phyloP scores from a whole-genome alignment of 2,329 filamentous ascomycete genomes.

The Penicillium sp. region DNA sequence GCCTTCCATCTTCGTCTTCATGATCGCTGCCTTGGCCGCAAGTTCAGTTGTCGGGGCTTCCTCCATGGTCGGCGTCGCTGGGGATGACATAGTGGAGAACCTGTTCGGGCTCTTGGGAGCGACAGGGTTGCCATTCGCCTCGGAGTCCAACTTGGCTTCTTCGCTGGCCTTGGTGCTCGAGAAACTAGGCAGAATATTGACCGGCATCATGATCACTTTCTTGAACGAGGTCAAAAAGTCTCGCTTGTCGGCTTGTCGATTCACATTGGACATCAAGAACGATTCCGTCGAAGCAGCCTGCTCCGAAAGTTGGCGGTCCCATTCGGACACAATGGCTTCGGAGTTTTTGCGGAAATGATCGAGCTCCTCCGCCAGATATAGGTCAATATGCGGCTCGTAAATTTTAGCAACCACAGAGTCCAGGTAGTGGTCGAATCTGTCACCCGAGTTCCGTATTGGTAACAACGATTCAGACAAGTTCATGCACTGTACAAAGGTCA shows the following conservation, averaged over 20 bases:
- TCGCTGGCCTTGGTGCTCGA: conserved; percentile 55
- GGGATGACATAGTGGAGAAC: conserved; percentile 36
- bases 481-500: conserved; percentile 79
- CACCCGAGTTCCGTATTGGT: conserved; percentile 56
- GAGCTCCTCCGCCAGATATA: conserved; percentile 87
- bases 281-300: conserved; percentile 87
- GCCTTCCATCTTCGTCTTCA: conserved; percentile 89
- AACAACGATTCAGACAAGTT: conserved; percentile 68
- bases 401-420: conserved; percentile 64
- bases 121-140: conserved; percentile 17
- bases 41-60: conserved; percentile 85
- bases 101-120: conserved; percentile 31
- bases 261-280: conserved; percentile 93
- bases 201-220: conserved; percentile 98
- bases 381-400: conserved; percentile 88
- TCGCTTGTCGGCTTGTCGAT: conserved; percentile 88
- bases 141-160: conserved; percentile 22
- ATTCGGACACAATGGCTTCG: conserved; percentile 69
- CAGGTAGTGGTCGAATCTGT: conserved; percentile 59
- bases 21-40: conserved; percentile 93
- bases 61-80: conserved; percentile 38
- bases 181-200: conserved; percentile 76
- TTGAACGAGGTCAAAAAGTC: conserved; percentile 96
- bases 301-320: conserved; percentile 88
- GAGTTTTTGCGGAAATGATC: conserved; percentile 75